These are phyloP conservation scores for Termitomyces sp. DNA, from an alignment of 768 basidiomycete species.

Conservation along the genomic window DNA sequence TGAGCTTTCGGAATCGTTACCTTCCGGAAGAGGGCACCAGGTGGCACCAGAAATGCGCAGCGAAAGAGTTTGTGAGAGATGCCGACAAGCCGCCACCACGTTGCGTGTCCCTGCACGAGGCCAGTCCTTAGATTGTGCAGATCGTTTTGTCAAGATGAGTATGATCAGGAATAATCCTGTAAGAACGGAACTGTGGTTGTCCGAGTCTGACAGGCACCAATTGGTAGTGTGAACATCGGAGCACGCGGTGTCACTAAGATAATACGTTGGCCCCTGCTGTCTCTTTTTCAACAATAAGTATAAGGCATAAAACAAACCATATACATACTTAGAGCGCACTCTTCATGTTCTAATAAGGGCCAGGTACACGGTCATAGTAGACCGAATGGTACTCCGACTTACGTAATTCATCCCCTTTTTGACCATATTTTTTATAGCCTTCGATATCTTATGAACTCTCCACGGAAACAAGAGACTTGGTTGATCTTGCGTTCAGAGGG, in stretches of 20 bases:
- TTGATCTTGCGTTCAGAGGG: constrained; percentile 10
- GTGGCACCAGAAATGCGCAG: too few relatives aligned
- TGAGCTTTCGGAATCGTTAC: neutral
- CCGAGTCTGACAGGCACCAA: constrained; percentile 32
- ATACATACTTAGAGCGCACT: neutral
- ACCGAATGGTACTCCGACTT: constrained; percentile 17
- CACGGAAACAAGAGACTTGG: constrained; percentile 14
- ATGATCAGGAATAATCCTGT: constrained; percentile 25
- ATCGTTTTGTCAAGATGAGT: constrained; percentile 10
- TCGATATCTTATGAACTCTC: constrained; percentile 1
- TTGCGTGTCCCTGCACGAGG: constrained; percentile 10
- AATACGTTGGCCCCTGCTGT: neutral
- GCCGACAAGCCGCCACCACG: constrained; percentile 13
- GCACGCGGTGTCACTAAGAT: neutral
- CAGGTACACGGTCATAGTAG: constrained; percentile 4
- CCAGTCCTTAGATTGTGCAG: constrained; percentile 5
- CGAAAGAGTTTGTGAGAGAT: neutral
- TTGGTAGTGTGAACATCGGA: constrained; percentile 11
- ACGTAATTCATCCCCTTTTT: constrained; percentile 17
- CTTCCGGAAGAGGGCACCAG: neutral
- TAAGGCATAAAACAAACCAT: neutral
- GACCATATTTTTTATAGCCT: neutral
- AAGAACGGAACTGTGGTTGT: constrained; percentile 40
- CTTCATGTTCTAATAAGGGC: neutral
- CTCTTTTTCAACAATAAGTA: neutral